These are phyloP conservation scores for Fusarium sp. DNA, from an alignment of 2,329 filamentous ascomycete species.

Conservation along the genomic window DNA sequence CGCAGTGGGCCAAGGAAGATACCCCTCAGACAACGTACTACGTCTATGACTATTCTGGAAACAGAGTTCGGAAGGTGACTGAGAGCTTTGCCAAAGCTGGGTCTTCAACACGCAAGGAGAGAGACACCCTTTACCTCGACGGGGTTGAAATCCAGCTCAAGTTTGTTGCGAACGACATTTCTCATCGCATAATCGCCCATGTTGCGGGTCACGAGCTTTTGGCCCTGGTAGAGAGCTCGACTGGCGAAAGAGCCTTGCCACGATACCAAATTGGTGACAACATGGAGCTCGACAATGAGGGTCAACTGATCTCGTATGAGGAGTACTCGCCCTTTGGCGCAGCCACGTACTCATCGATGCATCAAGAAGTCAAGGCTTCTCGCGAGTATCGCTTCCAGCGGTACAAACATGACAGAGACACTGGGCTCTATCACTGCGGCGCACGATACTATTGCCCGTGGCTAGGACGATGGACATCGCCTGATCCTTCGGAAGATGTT, in stretches of 20 bases:
- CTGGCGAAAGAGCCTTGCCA: not conserved
- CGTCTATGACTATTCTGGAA: slow-evolving; percentile 13
- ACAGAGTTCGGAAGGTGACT: slow-evolving; percentile 17
- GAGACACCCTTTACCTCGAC: slow-evolving; percentile 9
- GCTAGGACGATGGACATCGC: not conserved
- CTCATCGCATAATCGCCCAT: not conserved
- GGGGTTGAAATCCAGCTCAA: not conserved
- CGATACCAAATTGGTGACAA: not conserved
- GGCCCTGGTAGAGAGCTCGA: not conserved
- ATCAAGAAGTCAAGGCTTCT: not conserved
- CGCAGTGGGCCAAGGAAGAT: not conserved
- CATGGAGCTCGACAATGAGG: slow-evolving; percentile 1
- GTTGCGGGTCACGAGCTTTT: not conserved
- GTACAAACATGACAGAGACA: slow-evolving; percentile 2
- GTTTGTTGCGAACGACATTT: not conserved
- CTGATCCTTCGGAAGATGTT: not conserved
- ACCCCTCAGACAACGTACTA: slow-evolving; percentile 23
- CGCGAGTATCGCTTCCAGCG: not conserved
- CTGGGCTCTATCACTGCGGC: slow-evolving; percentile 1
- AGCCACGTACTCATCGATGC: not conserved
- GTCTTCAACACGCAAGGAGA: not conserved
- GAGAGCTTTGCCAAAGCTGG: not conserved
- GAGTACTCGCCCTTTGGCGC: slow-evolving; percentile 7
- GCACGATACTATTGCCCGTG: slow-evolving; percentile 1
- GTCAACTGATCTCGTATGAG: slow-evolving; percentile 8